Base-by-base conservation (phyloP, 179 eudicot genomes). In the Spergularia azorica region DNA sequence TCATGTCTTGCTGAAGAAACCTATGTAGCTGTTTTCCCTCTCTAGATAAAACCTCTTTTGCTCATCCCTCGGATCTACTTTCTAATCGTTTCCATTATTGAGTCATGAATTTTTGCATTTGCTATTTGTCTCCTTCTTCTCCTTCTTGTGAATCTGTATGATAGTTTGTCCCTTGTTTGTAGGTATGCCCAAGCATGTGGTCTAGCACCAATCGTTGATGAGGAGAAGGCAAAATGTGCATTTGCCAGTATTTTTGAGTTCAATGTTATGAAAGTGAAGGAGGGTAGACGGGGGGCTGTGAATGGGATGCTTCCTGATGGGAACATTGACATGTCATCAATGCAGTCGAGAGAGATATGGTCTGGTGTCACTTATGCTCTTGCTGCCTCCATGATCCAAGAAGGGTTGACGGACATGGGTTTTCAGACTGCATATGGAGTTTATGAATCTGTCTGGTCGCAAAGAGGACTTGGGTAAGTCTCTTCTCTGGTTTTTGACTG, bases 131-230 rank as follows among this genome's bases (percentile, higher is more conserved):
- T 26, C 2, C 32, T 26, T 26, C 32, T 26, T 26, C 32, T 26
- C 32, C 32, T 26, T 26, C 32, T 26, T n/a, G 59, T 52, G 76
- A 61, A 15, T 60, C 10, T 41, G 6, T 43, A 15, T 20, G 48
- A 11, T 18, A 67, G 69, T 58, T 63, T 58, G 50, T 38, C 69
- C 52, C 67, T 52, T 78, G 57, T 41, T 82, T 79, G 72, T 77
- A 95, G 99, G 99, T 95, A 95, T 85, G 97, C 99, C 68, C 86
- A 90, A 79, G 99, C 98, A 66, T 90, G 98, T 84, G 98, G 99
- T 46, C 90, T 95, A 71, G 79, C 71, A 59, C 90, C 98, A 26
- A 88, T 93, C 77, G 92, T 91, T 63, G 98, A 95, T 56, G 93
- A 90, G 82, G 94, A 87, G 51, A 86, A 95, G 80, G 94, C 94